Evolutionary conservation across 768 basidiomycete genomes (phyloP), one percentile per base, ranked within the genome.

Genomic region (Chalciporus piperatus): DNA sequence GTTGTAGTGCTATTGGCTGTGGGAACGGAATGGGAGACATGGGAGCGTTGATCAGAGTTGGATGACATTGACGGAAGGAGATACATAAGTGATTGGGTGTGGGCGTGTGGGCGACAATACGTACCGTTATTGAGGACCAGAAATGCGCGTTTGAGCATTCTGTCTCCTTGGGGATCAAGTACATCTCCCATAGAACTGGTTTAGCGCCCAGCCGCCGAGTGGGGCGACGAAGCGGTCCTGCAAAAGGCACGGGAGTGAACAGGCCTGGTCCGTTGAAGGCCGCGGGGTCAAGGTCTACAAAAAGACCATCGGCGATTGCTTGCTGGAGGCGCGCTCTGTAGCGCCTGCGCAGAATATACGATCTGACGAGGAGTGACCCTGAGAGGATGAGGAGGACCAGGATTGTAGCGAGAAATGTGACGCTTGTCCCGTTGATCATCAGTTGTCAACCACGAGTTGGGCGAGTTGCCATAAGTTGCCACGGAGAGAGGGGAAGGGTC

Each of bases 351-450:
- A 84, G 59, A 51, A 85, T 58, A 57, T 80, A 80, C 1, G 86
- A 84, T 40, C 87, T 79, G 42, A 83, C 69, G 48, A 87, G 76
- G 57, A 89, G 82, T 6, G 78, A 77, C 38, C 74, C 79, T 9
- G 85, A 87, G 46, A 88, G 76, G 39, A 80, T 71, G 16, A 89
- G 74, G 54, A 89, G 79, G 40, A 88, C 72, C 56, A 86, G 74
- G 22, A 89, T 76, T 4, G 86, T 87, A 20, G 85, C 84, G 33
- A 88, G 78, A 59, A 87, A 89, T 4, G 85, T 87, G 66, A 85
- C 81, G 23, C 83, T 86, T 64, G 52, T 64, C 8, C 59, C 50
- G 20, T 52, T 40, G 56, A 63, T 54, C 43, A 17, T 48, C 46
- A 45, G 49, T 17, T 16, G 8, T 6, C 27, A 20, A 22, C n/a